Evolutionary conservation across 257 asterid genomes (phyloP), one percentile per base, ranked within the genome.

Genomic region (Capsicum pubescens): DNA sequence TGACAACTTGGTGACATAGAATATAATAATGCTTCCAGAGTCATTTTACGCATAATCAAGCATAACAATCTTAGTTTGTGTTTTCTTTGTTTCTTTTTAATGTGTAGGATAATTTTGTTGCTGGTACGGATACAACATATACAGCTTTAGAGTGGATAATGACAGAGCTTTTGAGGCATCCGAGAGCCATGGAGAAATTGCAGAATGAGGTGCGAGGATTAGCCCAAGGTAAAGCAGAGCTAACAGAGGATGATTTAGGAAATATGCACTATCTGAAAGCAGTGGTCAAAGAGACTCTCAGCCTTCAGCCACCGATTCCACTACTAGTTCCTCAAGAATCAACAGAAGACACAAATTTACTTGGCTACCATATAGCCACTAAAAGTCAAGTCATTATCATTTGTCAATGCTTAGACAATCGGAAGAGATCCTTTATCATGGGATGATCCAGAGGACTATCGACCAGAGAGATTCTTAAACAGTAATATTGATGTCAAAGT

Each of bases 201-300:
- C 89, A 89, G 16, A 36, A 46, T 2, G 93, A 90, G 76, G 90
- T 89, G 46, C 86, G 88, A 56, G 16, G 9, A 55, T 57, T 52
- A 14, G 85, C 72, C 2, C 84, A 72, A 82, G 79, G 12, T 1
- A 12, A 11, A 64, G 14, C 17, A 6, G 17, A 64, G 2, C 0
- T 32, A 32, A 26, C 46, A 64, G 71, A 64, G 46, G 71, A 64
- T 0, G 71, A 64, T 2, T 64, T 64, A 0, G 5, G 44, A 6
- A 2, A 64, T 64, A 12, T 64, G 71, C 71, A 12, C 0, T 64
- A 64, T 64, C 6, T 64, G 0, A 64, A 64, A 63, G 70, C 70
- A 21, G 70, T 11, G 9, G 26, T 63, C 42, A 63, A 63, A 63
- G 70, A 63, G 5, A 10, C 2, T 2, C 5, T 63, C 70, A 63